These are phyloP conservation scores for Talaromyces verruculosus DNA, from an alignment of 2,329 filamentous ascomycete species.

Conservation along the genomic window DNA sequence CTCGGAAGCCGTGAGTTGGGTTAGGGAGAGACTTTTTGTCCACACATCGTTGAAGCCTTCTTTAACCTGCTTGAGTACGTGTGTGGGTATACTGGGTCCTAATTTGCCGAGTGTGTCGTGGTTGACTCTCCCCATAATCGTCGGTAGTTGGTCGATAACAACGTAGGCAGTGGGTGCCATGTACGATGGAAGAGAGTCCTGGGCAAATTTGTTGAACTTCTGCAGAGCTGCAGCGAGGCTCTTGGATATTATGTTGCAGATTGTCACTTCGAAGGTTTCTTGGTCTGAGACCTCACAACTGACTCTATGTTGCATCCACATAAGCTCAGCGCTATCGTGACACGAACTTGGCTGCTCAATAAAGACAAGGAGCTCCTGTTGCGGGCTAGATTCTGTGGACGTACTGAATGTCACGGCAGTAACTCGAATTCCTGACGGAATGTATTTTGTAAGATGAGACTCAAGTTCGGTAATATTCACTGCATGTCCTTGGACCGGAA, in stretches of 20 bases:
- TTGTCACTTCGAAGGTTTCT: conserved; percentile 20
- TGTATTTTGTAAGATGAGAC: conserved; percentile 36
- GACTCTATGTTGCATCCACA: conserved; percentile 29
- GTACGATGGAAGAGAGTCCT: conserved; percentile 44
- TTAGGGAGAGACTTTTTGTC: background rate
- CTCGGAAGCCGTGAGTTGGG: conserved; percentile 27
- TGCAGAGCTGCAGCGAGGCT: conserved; percentile 39
- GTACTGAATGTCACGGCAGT: background rate
- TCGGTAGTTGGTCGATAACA: conserved; percentile 41
- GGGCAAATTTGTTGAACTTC: conserved; percentile 41
- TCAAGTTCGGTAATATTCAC: conserved; percentile 45
- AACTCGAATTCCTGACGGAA: conserved; percentile 34
- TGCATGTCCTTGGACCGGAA: conserved; percentile 40
- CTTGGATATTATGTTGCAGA: conserved; percentile 27
- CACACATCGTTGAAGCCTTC: conserved; percentile 9
- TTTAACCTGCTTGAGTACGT: conserved; percentile 8
- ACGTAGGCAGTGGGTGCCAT: conserved; percentile 48
- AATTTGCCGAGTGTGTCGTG: background rate
- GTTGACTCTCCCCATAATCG: conserved; percentile 19
- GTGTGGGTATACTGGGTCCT: background rate
- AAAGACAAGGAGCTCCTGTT: conserved; percentile 28
- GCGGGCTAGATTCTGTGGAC: background rate
- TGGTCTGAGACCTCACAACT: conserved; percentile 21
- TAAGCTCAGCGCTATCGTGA: conserved; percentile 31
- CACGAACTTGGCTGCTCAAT: conserved; percentile 33